A percentile compares a stretch with the other conserved stretches of the same genome.
phyloP scores from a whole-genome alignment of 495 filamentous ascomycete species.

The Hypoxylon subgilvum region DNA sequence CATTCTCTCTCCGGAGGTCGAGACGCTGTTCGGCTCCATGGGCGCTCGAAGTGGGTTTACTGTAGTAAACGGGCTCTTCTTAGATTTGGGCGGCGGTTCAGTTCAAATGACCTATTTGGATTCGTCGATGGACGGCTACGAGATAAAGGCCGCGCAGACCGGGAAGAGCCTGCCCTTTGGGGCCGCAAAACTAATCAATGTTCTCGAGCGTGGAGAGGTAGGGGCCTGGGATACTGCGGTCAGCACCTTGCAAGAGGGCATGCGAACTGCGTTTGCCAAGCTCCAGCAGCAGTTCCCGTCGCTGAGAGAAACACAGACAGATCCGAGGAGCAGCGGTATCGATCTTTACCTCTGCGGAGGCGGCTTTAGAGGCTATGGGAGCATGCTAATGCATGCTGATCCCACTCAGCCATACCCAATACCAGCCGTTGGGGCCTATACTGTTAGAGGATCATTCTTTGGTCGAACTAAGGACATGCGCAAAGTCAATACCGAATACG shows the following conservation, averaged over 20 bases:
- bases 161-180: conserved; percentile 77
- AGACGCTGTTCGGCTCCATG: conserved; percentile 82
- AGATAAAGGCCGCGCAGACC: conserved; percentile 53
- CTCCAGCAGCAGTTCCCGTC: conserved; percentile 62
- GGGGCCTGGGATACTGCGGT: conserved; percentile 56
- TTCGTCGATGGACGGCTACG: conserved; percentile 53
- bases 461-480: conserved; percentile 64
- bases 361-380: conserved; percentile 90
- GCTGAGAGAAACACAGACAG: conserved; percentile 54
- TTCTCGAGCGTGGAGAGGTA: conserved; percentile 55
- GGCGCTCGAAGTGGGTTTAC: conserved; percentile 79
- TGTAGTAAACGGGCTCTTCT: conserved; percentile 67
- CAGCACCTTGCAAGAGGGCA: conserved; percentile 61
- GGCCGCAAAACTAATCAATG: conserved; percentile 76
- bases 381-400: conserved; percentile 76
- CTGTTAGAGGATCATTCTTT: conserved; percentile 66
- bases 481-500: conserved; percentile 57
- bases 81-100: conserved; percentile 90
- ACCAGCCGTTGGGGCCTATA: conserved; percentile 82
- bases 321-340: conserved; percentile 60
- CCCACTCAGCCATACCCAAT: conserved; percentile 78
- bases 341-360: conserved; percentile 87
- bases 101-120: conserved; percentile 88
- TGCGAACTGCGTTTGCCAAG: conserved; percentile 67
- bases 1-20: conserved; percentile 77